Percentiles rank a stretch among this genome's conserved stretches.
Conservation (phyloP, 202 grass and related monocot species). For the Panicum virgatum region DNA sequence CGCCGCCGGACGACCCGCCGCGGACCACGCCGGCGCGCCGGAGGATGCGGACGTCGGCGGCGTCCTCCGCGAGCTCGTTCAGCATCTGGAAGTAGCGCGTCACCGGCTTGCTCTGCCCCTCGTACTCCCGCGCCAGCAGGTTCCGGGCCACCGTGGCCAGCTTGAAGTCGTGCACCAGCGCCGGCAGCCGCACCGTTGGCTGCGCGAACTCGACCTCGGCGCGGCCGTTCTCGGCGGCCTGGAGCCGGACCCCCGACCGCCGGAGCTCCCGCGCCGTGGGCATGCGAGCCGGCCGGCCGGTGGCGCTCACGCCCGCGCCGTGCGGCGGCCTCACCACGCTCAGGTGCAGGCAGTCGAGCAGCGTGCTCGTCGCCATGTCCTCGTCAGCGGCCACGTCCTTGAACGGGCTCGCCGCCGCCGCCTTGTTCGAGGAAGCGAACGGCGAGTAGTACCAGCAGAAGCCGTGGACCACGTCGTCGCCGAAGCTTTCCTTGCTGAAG, state of each 20-base stretch:
- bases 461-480: not conserved
- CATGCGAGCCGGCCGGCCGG: constrained; percentile 16
- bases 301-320: not conserved
- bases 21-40: constrained; percentile 32
- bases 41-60: constrained; percentile 36
- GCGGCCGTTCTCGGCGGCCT: not conserved
- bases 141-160: constrained; percentile 56
- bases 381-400: not conserved
- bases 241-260: constrained; percentile 35
- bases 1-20: constrained; percentile 18
- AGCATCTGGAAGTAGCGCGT: constrained; percentile 60
- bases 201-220: constrained; percentile 13
- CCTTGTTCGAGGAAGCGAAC: constrained; percentile 19
- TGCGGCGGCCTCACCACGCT: not conserved
- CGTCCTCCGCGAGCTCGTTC: constrained; percentile 46
- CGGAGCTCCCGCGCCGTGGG: constrained; percentile 33
- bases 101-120: constrained; percentile 41
- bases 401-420: not conserved
- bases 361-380: not conserved
- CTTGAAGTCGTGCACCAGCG: constrained; percentile 59
- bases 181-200: constrained; percentile 31
- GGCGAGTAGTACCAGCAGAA: constrained; percentile 75
- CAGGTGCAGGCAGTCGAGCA: constrained; percentile 47
- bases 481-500: not conserved
- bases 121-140: constrained; percentile 52